Conservation (phyloP, 768 basidiomycete genomes). For the Mycena metata region DNA sequence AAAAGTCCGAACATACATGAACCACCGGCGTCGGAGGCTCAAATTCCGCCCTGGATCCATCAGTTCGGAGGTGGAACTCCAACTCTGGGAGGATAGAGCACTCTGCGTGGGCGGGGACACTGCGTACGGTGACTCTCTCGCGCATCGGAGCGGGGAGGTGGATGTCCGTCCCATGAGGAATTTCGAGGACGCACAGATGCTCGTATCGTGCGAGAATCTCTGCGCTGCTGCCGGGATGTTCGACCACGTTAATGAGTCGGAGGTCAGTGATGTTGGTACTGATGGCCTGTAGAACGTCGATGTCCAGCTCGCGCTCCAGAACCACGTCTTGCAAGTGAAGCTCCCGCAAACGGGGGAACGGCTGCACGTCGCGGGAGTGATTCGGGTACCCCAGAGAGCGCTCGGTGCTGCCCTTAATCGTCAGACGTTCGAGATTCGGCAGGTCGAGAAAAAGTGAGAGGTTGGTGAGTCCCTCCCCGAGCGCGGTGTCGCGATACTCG, state of each 20-base stretch:
- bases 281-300: neutral
- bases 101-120: neutral
- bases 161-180: neutral
- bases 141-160: neutral
- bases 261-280: neutral
- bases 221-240: neutral
- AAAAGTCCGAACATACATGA: too few species aligned
- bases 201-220: neutral
- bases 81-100: too few species aligned
- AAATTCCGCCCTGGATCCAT: too few species aligned
- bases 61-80: too few species aligned
- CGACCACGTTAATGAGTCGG: neutral
- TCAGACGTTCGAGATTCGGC: neutral
- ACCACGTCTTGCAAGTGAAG: neutral
- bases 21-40: too few species aligned
- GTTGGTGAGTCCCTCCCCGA: constrained; percentile 10
- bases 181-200: neutral
- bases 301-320: neutral
- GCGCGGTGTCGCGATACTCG: constrained; percentile 8
- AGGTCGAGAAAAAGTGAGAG: neutral
- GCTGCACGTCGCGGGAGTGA: too few species aligned
- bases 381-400: neutral
- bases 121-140: neutral
- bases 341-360: neutral
- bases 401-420: neutral